These are phyloP conservation scores for Termitomyces sp. DNA, from an alignment of 768 basidiomycete species.

Conservation along the genomic window DNA sequence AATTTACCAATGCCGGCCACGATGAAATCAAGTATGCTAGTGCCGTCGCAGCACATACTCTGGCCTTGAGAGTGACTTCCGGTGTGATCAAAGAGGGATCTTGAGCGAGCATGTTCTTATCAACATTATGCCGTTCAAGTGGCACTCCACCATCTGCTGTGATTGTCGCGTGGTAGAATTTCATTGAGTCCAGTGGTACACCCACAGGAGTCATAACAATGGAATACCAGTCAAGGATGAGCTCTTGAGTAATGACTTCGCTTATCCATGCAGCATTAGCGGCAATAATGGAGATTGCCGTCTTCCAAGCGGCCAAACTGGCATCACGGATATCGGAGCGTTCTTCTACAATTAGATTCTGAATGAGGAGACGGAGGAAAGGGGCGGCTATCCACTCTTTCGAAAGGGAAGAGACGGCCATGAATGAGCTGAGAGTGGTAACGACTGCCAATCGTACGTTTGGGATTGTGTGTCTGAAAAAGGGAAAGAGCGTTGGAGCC, in stretches of 20 bases:
- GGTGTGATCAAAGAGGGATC: conserved; percentile 77
- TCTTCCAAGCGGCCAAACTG: conserved; percentile 69
- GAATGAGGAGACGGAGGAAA: conserved; percentile 82
- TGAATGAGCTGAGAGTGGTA: conserved; percentile 82
- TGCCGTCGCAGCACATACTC: conserved; percentile 73
- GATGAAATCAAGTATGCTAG: conserved; percentile 62
- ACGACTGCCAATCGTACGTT: conserved; percentile 92
- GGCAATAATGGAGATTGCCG: conserved; percentile 54
- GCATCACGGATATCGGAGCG: conserved; percentile 74
- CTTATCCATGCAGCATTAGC: conserved; percentile 43
- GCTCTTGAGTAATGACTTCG: conserved; percentile 46
- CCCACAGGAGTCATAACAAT: conserved; percentile 89
- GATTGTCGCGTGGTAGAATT: conserved; percentile 63
- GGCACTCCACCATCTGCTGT: conserved; percentile 37
- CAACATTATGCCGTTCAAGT: conserved; percentile 83
- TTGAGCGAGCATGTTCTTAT: conserved; percentile 91
- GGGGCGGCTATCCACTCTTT: conserved; percentile 75
- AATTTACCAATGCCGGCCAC: conserved; percentile 60
- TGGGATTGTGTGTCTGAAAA: conserved; percentile 95
- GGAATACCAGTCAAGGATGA: conserved; percentile 79
- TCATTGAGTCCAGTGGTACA: conserved; percentile 58
- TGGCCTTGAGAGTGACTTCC: conserved; percentile 73
- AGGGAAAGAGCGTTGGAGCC: conserved; percentile 87
- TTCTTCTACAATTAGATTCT: conserved; percentile 92
- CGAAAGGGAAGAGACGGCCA: conserved; percentile 68